These are phyloP conservation scores for Leptographium lundbergii DNA, from an alignment of 2,329 filamentous ascomycete species.

Conservation along the genomic window DNA sequence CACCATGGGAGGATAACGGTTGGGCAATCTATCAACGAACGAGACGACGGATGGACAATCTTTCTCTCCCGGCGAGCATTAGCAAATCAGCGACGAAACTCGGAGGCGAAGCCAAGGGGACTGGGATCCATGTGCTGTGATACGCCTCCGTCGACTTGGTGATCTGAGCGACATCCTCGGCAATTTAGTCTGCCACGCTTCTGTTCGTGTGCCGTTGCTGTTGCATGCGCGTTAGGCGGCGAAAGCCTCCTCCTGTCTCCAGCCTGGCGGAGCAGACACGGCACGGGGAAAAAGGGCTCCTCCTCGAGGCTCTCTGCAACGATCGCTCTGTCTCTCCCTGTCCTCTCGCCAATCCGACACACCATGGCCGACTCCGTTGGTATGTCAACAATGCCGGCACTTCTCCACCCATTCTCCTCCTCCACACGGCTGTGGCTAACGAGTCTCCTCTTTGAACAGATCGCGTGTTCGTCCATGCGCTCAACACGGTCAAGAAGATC, in stretches of 20 bases:
- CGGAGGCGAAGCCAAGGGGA: neutral
- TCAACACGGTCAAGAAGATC: slow-evolving; percentile 97
- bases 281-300: neutral
- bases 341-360: neutral
- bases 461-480: slow-evolving; percentile 95
- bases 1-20: neutral
- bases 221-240: neutral
- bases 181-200: neutral
- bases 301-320: neutral
- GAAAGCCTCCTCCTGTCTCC: neutral
- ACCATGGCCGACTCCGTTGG: slow-evolving; percentile 2
- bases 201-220: neutral
- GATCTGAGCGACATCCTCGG: slow-evolving; percentile 1
- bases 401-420: neutral
- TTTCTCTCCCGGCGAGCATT: neutral
- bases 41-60: neutral
- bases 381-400: neutral
- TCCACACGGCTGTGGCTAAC: neutral
- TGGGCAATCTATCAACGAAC: neutral
- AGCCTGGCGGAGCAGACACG: neutral
- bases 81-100: neutral
- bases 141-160: neutral
- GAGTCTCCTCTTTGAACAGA: slow-evolving; percentile 39
- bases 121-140: neutral
- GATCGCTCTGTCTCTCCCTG: neutral